A percentile compares a stretch with the other conserved stretches of the same genome.
These are phyloP conservation scores for Zygosaccharomyces gambellarensis DNA, from an alignment of 805 yeast species.

Conservation along the genomic window DNA sequence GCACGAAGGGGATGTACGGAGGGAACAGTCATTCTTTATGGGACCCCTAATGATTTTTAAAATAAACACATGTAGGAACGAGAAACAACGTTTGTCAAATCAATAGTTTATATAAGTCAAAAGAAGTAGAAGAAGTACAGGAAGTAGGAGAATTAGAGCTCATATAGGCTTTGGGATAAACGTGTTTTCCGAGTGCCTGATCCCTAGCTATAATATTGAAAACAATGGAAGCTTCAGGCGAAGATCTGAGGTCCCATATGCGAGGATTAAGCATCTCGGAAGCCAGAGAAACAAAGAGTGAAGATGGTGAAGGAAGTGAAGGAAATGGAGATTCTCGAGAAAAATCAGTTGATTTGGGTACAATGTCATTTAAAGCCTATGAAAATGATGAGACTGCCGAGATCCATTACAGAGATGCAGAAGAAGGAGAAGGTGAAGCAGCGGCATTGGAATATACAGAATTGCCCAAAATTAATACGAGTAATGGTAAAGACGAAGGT, in stretches of 20 bases:
- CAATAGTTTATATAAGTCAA: background rate
- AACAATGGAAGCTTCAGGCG: slow-evolving; percentile 20
- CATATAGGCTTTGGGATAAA: background rate
- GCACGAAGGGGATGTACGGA: slow-evolving; percentile 2
- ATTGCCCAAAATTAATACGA: background rate
- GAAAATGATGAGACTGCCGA: slow-evolving; percentile 2
- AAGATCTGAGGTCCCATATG: slow-evolving; percentile 27
- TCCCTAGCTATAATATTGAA: background rate
- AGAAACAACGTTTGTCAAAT: background rate
- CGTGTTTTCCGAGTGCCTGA: background rate
- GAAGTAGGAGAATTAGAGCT: background rate
- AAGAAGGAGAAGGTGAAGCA: background rate
- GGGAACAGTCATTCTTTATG: background rate
- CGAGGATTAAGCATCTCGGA: slow-evolving; percentile 26
- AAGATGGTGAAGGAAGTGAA: background rate
- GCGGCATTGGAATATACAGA: background rate
- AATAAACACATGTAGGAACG: background rate
- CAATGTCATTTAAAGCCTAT: background rate
- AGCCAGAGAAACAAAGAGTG: background rate
- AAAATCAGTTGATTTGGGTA: slow-evolving; percentile 1
- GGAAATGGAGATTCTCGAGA: background rate
- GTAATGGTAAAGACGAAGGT: background rate
- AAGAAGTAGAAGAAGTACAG: background rate
- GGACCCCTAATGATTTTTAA: background rate
- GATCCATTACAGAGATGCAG: slow-evolving; percentile 3